These are phyloP conservation scores for Botrytis medusae DNA, from an alignment of 2,329 filamentous ascomycete species.

Conservation along the genomic window DNA sequence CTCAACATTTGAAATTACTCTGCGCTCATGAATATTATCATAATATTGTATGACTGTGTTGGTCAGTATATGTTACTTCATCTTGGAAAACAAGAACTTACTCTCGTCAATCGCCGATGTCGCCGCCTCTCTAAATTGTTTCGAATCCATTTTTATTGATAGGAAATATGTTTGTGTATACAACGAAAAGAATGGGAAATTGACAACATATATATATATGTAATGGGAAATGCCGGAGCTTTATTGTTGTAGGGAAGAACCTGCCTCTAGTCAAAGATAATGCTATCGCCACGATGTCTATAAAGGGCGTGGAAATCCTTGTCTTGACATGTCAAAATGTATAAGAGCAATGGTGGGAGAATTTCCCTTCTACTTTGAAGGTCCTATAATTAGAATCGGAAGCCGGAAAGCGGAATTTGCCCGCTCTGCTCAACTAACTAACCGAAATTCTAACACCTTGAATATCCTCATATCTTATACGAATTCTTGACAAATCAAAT, in stretches of 20 bases:
- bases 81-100: constrained; percentile 45
- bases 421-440: neutral
- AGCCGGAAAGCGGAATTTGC: neutral
- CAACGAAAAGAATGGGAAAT: neutral
- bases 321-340: neutral
- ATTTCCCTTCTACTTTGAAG: neutral
- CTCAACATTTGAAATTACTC: constrained; percentile 73
- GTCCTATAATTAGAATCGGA: too few species aligned
- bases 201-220: neutral
- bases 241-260: neutral
- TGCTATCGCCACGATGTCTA: neutral
- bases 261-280: neutral
- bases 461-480: too few species aligned
- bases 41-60: constrained; percentile 77
- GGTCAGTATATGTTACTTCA: constrained; percentile 22
- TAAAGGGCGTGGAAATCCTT: neutral
- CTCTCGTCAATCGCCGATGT: constrained; percentile 80
- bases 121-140: constrained; percentile 75
- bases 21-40: constrained; percentile 66
- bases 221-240: too few species aligned
- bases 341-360: neutral
- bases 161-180: neutral
- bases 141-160: constrained; percentile 65
- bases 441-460: too few species aligned
- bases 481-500: too few species aligned